A percentile compares a stretch with the other conserved stretches of the same genome.
Conservation (phyloP, 2,329 filamentous ascomycete species). For the Phoma herbarum region DNA sequence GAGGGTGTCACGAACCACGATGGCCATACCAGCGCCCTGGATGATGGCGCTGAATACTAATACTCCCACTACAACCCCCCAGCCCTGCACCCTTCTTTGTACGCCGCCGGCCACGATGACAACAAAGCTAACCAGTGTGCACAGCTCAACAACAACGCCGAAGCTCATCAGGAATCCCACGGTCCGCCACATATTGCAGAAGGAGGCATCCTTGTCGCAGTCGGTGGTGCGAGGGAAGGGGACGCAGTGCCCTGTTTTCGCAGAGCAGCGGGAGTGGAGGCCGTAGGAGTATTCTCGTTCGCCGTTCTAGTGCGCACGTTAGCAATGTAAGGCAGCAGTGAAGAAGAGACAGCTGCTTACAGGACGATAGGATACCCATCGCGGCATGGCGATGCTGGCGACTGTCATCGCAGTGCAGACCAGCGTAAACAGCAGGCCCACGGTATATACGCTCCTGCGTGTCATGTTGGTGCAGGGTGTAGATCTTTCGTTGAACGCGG, state of each 20-base stretch:
- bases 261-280: slow-evolving; percentile 82
- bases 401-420: slow-evolving; percentile 73
- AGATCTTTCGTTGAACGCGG: neutral
- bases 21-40: slow-evolving; percentile 78
- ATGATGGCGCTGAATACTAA: slow-evolving; percentile 71
- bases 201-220: slow-evolving; percentile 73
- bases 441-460: slow-evolving; percentile 58
- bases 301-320: slow-evolving; percentile 39
- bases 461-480: slow-evolving; percentile 51
- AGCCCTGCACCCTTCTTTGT: slow-evolving; percentile 80
- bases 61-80: slow-evolving; percentile 76
- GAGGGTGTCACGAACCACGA: slow-evolving; percentile 71
- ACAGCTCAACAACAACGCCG: slow-evolving; percentile 81
- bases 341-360: slow-evolving; percentile 34
- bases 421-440: slow-evolving; percentile 58
- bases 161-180: slow-evolving; percentile 90
- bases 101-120: slow-evolving; percentile 82
- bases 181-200: slow-evolving; percentile 92
- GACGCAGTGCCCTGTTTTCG: slow-evolving; percentile 68
- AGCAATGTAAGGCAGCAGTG: neutral
- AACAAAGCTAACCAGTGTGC: slow-evolving; percentile 79
- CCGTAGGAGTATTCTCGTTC: slow-evolving; percentile 66
- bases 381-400: slow-evolving; percentile 71
- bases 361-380: slow-evolving; percentile 73
- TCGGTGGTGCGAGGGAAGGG: slow-evolving; percentile 73